Evolutionary conservation across 2,329 filamentous ascomycete species (phyloP), one percentile per base, ranked within the genome.

Genomic region (Neurospora sp.): DNA sequence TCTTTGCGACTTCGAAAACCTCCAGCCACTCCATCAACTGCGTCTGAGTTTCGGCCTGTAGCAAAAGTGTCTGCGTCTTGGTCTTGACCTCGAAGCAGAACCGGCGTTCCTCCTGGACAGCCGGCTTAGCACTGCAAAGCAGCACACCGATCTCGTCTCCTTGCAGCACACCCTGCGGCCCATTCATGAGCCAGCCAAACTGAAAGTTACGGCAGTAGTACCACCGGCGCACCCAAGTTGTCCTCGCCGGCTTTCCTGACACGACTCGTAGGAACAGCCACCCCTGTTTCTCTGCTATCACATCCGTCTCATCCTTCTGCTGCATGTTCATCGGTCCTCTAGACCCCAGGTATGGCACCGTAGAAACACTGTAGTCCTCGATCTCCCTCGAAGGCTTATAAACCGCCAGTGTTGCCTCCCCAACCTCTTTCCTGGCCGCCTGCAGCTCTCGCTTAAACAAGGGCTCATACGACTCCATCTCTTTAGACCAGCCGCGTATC

Each of bases 21-120:
- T 92, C 89, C 69, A 99, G 89, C 96, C 96, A 99, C 76, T 97
- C 92, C 71, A 92, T 93, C n/a, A 99, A 86, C 78, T 98, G 93
- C 67, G 83, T 84, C 78, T 99, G 96, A 0, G 93, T 97, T 78
- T 99, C 96, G 4, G 95, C 92, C 81, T 99, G 96, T 3, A 99
- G 84, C 71, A 97, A 83, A 73, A 97, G 89, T 67, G 90, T 96
- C 73, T 92, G 92, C 76, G 93, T 97, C 80, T 97, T 99, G 2
- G 96, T 99, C 84, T 98, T 99, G 76, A 99, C 91, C 80, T 99
- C 96, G 76, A 99, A 97, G 78, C 96, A 98, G 80, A 98, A 99
- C 17, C 96, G 88, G 46, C 96, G 89, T 77, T 99, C 96, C 80
- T 99, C 96, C 74, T 93, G 90, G 68, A 96, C 91, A 0, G 94